Evolutionary conservation across 257 asterid genomes (phyloP).

Genomic region (Ilex aquifolium): DNA sequence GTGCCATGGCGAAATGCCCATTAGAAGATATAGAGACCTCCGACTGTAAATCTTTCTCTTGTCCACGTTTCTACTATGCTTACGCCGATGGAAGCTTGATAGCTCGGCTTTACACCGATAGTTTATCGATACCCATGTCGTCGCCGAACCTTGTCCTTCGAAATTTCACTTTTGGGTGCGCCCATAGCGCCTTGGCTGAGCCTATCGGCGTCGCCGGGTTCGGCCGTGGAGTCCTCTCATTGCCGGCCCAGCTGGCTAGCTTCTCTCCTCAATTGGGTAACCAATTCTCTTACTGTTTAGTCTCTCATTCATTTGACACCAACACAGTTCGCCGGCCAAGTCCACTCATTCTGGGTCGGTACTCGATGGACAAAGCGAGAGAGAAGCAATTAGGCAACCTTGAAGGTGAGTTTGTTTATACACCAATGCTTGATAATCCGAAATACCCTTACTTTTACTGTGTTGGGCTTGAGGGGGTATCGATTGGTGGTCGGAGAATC

Average conservation of each 20-base stretch:
- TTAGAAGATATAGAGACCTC: constrained; percentile 61
- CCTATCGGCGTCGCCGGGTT: constrained; percentile 96
- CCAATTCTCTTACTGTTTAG: constrained; percentile 77
- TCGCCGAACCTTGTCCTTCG: constrained; percentile 34
- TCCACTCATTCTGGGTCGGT: constrained; percentile 77
- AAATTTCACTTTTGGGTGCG: constrained; percentile 83
- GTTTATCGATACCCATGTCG: constrained; percentile 40
- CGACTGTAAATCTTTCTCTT: constrained; percentile 43
- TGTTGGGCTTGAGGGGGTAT: constrained; percentile 59
- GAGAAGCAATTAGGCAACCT: constrained; percentile 4
- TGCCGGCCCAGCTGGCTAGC: constrained; percentile 73
- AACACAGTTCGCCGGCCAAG: constrained; percentile 41
- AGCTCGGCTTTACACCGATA: constrained; percentile 49
- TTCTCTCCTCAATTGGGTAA: constrained; percentile 64
- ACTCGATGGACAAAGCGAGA: constrained; percentile 14
- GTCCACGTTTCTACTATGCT: constrained; percentile 91
- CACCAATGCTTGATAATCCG: constrained; percentile 75
- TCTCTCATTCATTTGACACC: constrained; percentile 56
- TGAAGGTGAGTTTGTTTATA: constrained; percentile 33
- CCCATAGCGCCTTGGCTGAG: constrained; percentile 74
- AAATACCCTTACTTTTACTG: constrained; percentile 67
- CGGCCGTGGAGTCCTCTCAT: constrained; percentile 74
- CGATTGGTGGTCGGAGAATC: constrained; percentile 46
- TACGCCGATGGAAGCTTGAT: constrained; percentile 91
- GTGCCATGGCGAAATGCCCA: constrained; percentile 75